Evolutionary conservation across 352 stramenopile species (phyloP), one percentile per base, ranked within the genome.

Genomic region (Pythium apleroticum): DNA sequence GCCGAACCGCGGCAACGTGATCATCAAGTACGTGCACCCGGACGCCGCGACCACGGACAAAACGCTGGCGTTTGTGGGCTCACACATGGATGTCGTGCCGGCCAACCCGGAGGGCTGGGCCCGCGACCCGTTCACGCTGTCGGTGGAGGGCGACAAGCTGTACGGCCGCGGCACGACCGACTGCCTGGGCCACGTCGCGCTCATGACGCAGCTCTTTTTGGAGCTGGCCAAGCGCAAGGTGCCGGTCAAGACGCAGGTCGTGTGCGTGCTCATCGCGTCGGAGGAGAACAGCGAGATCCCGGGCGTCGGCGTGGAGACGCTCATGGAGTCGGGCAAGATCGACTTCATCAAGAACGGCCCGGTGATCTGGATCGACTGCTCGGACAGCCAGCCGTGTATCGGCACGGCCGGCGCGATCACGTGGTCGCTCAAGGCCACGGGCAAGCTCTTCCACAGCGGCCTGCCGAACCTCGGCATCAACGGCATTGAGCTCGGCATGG

Each of bases 261-360:
- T 97, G 22, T 90, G 81, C 20, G 88, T 98, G 41, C 79, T 98
- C 7, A 98, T 98, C 68, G 92, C 89, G 2, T 95, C 84, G 0
- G 90, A 97, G 45, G 90, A 93, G 66, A 91, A 91, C 73, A 76
- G 69, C n/a, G 83, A 90, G 60, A 91, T 95, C 57, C 63, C 75
- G 12, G 90, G 88, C 17, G 82, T 97, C 2, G 93, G 93, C 8
- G 88, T 98, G 30, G 93, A 98, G 65, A 91, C 71, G 37, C 72
- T 98, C 24, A 88, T 95, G 76, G 82, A 89, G 66, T 85, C 80
- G 0, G 91, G 93, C 7, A 90, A 95, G 63, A 88, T 98, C 31
- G 89, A 98, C 63, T 93, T 96, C 62, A 78, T 98, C 60, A 97
- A 97, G 81, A 95, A 97, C 61, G 89, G 91, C 4, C 91, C 90